Conservation (phyloP, 371 early-diverging fungal species). For the Mortierella sp. region DNA sequence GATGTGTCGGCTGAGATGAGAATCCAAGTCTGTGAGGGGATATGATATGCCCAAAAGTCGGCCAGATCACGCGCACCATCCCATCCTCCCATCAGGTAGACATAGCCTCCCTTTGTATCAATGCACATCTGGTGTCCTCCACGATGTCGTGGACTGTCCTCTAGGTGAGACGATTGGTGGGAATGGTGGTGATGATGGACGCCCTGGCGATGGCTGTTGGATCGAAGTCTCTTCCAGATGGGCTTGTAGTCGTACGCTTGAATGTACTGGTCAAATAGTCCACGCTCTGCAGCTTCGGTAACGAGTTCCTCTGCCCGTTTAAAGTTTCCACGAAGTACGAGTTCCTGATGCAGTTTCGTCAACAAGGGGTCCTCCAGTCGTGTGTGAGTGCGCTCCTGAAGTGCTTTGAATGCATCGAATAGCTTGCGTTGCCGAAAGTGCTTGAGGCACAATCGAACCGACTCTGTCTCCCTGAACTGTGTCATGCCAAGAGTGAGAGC, state of each 20-base stretch:
- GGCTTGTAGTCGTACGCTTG: slow-evolving; percentile 75
- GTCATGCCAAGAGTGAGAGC: background rate
- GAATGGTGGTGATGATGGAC: slow-evolving; percentile 50
- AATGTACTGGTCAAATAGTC: slow-evolving; percentile 82
- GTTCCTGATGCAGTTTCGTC: slow-evolving; percentile 75
- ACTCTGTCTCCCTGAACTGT: slow-evolving; percentile 83
- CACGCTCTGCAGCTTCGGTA: slow-evolving; percentile 64
- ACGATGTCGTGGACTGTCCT: slow-evolving; percentile 70
- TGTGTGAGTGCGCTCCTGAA: slow-evolving; percentile 74
- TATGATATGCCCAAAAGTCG: slow-evolving; percentile 93
- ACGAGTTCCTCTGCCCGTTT: slow-evolving; percentile 79
- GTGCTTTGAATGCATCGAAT: slow-evolving; percentile 75
- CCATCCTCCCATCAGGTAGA: slow-evolving; percentile 98
- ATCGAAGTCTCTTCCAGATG: slow-evolving; percentile 74
- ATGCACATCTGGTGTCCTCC: slow-evolving; percentile 99
- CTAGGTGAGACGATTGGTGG: slow-evolving; percentile 22
- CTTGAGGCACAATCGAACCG: slow-evolving; percentile 88
- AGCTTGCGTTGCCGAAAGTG: slow-evolving; percentile 89
- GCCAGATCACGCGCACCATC: slow-evolving; percentile 89
- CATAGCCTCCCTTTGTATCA: slow-evolving; percentile 75
- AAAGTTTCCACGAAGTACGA: slow-evolving; percentile 85
- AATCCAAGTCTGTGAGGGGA: slow-evolving; percentile 75
- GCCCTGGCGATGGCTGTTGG: slow-evolving; percentile 47
- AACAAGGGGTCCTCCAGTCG: slow-evolving; percentile 86
- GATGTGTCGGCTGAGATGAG: slow-evolving; percentile 82